A percentile compares a stretch with the other conserved stretches of the same genome.
These are phyloP conservation scores for Ophiostoma quercus DNA, from an alignment of 2,329 filamentous ascomycete genomes.

Conservation along the genomic window DNA sequence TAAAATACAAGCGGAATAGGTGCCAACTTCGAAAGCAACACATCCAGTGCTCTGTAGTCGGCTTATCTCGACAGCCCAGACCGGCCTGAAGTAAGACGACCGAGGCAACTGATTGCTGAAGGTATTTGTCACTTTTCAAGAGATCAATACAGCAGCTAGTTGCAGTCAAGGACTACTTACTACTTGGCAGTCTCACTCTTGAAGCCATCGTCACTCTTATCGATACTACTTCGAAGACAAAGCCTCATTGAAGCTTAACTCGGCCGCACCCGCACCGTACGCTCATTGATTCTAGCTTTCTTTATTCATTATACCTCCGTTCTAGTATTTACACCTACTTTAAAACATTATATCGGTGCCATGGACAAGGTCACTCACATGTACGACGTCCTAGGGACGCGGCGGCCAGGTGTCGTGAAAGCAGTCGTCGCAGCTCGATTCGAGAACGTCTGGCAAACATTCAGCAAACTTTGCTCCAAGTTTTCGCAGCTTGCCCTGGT, in stretches of 20 bases:
- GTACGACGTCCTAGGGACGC: slow-evolving; percentile 24
- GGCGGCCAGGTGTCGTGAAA: slow-evolving; percentile 20
- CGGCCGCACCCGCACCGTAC: not conserved
- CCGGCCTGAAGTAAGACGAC: not conserved
- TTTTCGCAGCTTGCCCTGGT: not conserved
- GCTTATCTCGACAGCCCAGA: not conserved
- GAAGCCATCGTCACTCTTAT: not conserved
- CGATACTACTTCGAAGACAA: not conserved
- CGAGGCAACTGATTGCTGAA: not conserved
- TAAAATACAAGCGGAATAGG: not conserved
- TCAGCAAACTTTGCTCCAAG: slow-evolving; percentile 21
- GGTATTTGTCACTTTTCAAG: not conserved
- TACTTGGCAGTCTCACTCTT: not conserved
- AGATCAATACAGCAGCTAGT: not conserved
- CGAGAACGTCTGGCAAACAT: slow-evolving; percentile 24
- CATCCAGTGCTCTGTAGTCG: not conserved
- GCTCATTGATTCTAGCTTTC: not conserved
- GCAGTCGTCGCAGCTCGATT: slow-evolving; percentile 25
- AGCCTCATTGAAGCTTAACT: not conserved
- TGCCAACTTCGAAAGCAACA: not conserved
- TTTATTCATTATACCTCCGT: not conserved
- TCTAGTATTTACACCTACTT: not conserved
- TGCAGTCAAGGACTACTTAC: not conserved
- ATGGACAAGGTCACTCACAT: slow-evolving; percentile 26
- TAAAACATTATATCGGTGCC: not conserved